Evolutionary conservation across 768 basidiomycete species (phyloP), one percentile per base, ranked within the genome.

Genomic region (Antrodiella citrinella): DNA sequence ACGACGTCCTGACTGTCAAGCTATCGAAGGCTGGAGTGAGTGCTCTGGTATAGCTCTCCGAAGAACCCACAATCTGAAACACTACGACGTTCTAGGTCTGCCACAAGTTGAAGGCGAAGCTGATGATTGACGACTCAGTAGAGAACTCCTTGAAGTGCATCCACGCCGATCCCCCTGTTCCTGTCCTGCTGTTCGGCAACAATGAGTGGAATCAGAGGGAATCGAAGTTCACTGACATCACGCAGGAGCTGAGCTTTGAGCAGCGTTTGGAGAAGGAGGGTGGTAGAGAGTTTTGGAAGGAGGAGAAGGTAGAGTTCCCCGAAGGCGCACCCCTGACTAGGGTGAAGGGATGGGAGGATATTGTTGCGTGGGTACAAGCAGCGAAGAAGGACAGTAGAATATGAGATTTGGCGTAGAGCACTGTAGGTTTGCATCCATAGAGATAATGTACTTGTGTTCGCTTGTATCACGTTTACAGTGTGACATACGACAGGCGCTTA

Each of bases 101-200:
- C 60, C 67, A 76, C 26, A 71, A 77, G 51, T 66, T 90, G 15
- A 73, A 74, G 13, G 84, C 87, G 10, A 71, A 73, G 38, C 61
- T 89, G 35, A 68, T 91, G 47, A 80, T 91, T 51, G 89, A 91
- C 64, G 89, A 91, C 67, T 88, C 86, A 4, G 59, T 82, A 39
- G 88, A 91, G 64, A 90, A 91, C 63, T 84, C 83, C 30, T 55
- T 85, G 22, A 73, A 78, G 50, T 82, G 81, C 54, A 73, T 71
- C 0, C 71, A 65, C 3, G 69, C 74, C 26, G 56, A 62, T 18
- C 69, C 72, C n/a, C 73, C 77, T 1, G 76, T 75, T 12, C 77
- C 73, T 2, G 81, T 85, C 24, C 64, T 91, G 38, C 71, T 91
- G 4, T 90, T 91, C 56, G 89, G 89, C 19, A 66, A 79, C 49